These are phyloP conservation scores for Boletus edulis DNA, from an alignment of 768 basidiomycete species.

Conservation along the genomic window DNA sequence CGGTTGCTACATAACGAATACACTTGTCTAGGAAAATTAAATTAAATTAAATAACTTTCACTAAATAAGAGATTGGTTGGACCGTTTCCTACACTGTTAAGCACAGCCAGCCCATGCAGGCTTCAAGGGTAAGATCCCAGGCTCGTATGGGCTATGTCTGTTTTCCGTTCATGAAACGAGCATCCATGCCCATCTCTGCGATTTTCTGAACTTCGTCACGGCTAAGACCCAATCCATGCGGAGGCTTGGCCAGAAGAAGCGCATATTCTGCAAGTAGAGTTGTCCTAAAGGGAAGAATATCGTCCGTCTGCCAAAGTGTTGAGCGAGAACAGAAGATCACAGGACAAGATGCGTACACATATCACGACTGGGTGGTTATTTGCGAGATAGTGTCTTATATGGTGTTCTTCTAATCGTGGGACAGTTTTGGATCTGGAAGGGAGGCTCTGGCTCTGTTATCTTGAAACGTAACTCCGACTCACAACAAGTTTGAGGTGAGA, in stretches of 20 bases:
- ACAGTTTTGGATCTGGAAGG: constrained; percentile 66
- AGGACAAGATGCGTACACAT: constrained; percentile 49
- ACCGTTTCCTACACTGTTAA: background rate
- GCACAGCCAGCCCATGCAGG: background rate
- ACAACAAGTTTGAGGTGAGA: constrained; percentile 76
- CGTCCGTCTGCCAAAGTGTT: constrained; percentile 63
- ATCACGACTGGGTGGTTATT: constrained; percentile 69
- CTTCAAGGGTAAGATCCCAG: background rate
- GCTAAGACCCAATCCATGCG: constrained; percentile 66
- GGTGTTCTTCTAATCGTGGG: constrained; percentile 60
- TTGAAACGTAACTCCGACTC: constrained; percentile 24
- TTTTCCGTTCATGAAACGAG: constrained; percentile 17
- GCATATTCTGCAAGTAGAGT: constrained; percentile 78
- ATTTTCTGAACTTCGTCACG: constrained; percentile 54
- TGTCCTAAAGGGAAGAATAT: constrained; percentile 74
- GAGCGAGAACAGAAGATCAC: background rate
- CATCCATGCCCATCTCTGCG: constrained; percentile 60
- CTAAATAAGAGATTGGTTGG: background rate
- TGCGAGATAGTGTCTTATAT: constrained; percentile 64
- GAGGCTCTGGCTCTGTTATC: background rate
- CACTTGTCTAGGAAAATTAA: no score
- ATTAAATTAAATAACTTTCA: no score
- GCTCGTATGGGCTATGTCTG: background rate
- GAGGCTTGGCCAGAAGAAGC: constrained; percentile 67
- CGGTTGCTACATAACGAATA: no score